These are phyloP conservation scores for Rhododendron kiyosumense DNA, from an alignment of 148 eudicot genomes.

Conservation along the genomic window DNA sequence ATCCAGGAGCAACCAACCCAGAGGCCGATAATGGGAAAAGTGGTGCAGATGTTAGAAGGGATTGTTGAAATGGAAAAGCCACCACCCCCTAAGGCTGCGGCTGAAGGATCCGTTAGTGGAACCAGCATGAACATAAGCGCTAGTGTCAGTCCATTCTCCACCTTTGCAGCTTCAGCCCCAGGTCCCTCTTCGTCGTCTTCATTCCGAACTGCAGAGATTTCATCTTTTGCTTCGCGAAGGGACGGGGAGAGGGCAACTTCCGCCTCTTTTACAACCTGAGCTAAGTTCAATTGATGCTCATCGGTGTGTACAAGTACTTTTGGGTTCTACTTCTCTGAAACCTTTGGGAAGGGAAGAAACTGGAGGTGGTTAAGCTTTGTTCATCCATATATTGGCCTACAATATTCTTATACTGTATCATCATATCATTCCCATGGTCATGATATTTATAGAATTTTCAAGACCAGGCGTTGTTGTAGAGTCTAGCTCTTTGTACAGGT, in stretches of 20 bases:
- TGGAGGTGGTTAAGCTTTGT: neutral
- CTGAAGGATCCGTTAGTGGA: conserved; percentile 37
- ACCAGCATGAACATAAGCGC: conserved; percentile 36
- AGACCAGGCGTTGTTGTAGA: neutral
- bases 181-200: conserved; percentile 36
- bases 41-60: conserved; percentile 92
- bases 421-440: too few species aligned
- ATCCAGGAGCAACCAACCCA: conserved; percentile 82
- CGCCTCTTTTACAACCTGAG: conserved; percentile 24
- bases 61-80: conserved; percentile 57
- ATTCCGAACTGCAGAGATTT: conserved; percentile 21
- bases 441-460: neutral
- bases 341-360: too few species aligned
- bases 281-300: conserved; percentile 14
- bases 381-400: too few species aligned
- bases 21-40: conserved; percentile 84
- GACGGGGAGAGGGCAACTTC: conserved; percentile 45
- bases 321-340: neutral
- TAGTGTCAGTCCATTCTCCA: conserved; percentile 33
- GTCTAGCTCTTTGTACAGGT: neutral
- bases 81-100: conserved; percentile 47
- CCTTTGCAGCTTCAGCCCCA: conserved; percentile 29
- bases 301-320: neutral
- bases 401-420: too few species aligned
- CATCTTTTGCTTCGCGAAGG: conserved; percentile 31